Evolutionary conservation across 768 basidiomycete genomes (phyloP).

Genomic region (Pleurotus sapidus): DNA sequence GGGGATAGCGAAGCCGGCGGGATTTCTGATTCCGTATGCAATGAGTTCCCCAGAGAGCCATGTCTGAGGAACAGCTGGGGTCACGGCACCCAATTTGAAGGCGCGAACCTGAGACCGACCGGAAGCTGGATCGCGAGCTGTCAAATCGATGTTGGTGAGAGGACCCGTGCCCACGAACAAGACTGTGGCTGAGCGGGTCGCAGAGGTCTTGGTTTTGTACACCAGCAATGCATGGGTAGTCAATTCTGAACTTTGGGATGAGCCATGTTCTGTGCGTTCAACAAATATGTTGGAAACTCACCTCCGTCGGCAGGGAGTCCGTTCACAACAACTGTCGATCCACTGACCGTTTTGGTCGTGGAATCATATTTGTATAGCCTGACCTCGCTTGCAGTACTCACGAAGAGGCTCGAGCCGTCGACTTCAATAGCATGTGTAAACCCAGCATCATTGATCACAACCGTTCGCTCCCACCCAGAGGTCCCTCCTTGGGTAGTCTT

Average conservation of each 20-base stretch:
- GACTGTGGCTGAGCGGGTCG: conserved; percentile 6
- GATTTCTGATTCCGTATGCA: conserved; percentile 43
- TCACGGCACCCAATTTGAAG: conserved; percentile 18
- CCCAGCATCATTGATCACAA: conserved; percentile 31
- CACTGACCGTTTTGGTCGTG: conserved; percentile 20
- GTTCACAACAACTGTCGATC: conserved; percentile 20
- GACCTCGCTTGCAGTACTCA: conserved; percentile 34
- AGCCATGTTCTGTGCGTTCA: background rate
- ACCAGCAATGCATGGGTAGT: conserved; percentile 40
- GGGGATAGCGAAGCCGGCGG: conserved; percentile 38
- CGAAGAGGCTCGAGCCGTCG: conserved; percentile 30
- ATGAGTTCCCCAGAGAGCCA: conserved; percentile 32
- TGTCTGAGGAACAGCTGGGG: conserved; percentile 13
- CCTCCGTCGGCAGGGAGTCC: conserved; percentile 39
- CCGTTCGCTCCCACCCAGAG: conserved; percentile 32
- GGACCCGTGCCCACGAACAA: conserved; percentile 37
- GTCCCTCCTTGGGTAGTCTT: conserved; percentile 13
- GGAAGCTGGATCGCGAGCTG: conserved; percentile 38
- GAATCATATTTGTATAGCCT: conserved; percentile 35
- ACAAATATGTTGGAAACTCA: conserved; percentile 12
- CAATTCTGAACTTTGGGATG: conserved; percentile 23
- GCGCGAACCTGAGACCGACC: conserved; percentile 40
- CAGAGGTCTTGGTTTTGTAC: conserved; percentile 16
- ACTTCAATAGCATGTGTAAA: conserved; percentile 43
- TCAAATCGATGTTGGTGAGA: conserved; percentile 36